Base-by-base conservation (phyloP, 352 stramenopile genomes). In the Globisporangium carolinianum region DNA sequence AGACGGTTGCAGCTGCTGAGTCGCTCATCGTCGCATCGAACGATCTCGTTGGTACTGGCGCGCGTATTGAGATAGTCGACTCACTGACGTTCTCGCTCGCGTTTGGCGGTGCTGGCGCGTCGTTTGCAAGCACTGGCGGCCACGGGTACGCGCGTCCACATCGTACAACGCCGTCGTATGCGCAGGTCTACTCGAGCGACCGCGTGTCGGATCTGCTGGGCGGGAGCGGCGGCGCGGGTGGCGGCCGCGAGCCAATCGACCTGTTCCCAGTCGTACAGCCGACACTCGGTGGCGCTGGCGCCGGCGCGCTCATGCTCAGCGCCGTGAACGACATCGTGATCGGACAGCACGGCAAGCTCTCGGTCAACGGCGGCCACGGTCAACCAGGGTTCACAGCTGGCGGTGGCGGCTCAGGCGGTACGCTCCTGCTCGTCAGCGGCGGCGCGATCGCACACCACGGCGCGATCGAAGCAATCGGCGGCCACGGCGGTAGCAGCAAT, bases 241-340 rank as follows among this genome's bases (percentile, higher is more conserved):
- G 91, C 17, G 86, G 86, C 9, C 52, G 72, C 32, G 71, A 92
- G 48, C 91, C 91, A 8, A 90, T 97, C 57, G 80, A 89, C 55
- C 50, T 89, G 7, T 86, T 86, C 15, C 79, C 79, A 47, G 63
- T 84, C 1, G 66, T 83, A 0, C 73, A 91, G 10, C 73, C 79
- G 2, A 91, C 79, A 0, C 64, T 91, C n/a, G 96, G 94, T 14
- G 96, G 96, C 14, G 86, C 79, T 59, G 96, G 95, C 17, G 94
- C 93, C 17, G 96, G 84, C n/a, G 70, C 66, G 2, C 75, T 90
- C n/a, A 63, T 86, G 41, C 67, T 99, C 6, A 78, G 89, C 5
- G 94, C 95, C 2, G 61, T 96, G 6, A 99, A 98, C 66, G 96
- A 99, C 61, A 86, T 99, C 15, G 65, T 94, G 5, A 72, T 99